These are phyloP conservation scores for Exophiala calicioides DNA, from an alignment of 2,329 filamentous ascomycete genomes.

Conservation along the genomic window DNA sequence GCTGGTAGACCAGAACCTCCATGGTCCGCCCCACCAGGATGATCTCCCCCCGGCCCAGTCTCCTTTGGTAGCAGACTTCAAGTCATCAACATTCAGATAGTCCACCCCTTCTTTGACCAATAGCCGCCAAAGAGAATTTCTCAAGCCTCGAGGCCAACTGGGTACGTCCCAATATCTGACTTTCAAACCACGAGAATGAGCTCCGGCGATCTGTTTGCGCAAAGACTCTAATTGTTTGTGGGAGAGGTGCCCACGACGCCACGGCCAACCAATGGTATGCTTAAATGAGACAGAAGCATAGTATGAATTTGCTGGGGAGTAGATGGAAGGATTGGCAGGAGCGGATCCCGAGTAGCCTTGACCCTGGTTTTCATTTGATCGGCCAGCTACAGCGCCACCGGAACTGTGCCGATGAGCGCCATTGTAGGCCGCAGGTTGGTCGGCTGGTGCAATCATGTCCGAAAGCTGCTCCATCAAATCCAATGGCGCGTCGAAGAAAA, in stretches of 20 bases:
- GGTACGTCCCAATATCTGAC: slow-evolving; percentile 60
- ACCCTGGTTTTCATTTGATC: slow-evolving; percentile 35
- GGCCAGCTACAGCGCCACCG: neutral
- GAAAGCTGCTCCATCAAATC: slow-evolving; percentile 36
- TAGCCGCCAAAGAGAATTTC: slow-evolving; percentile 58
- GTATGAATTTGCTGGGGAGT: slow-evolving; percentile 55
- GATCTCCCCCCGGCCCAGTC: slow-evolving; percentile 46
- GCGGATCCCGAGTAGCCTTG: slow-evolving; percentile 48
- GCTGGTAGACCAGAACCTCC: slow-evolving; percentile 37
- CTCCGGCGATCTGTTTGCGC: slow-evolving; percentile 54
- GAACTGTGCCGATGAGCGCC: slow-evolving; percentile 4
- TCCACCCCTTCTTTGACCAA: slow-evolving; percentile 57
- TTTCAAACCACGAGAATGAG: slow-evolving; percentile 55
- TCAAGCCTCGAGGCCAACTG: slow-evolving; percentile 54
- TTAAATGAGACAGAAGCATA: slow-evolving; percentile 59
- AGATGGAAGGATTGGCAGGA: slow-evolving; percentile 44
- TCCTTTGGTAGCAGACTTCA: slow-evolving; percentile 49
- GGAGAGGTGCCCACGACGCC: slow-evolving; percentile 50
- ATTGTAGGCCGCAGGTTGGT: neutral
- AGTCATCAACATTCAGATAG: slow-evolving; percentile 60
- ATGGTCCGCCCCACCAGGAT: slow-evolving; percentile 21
- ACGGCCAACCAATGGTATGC: slow-evolving; percentile 48
- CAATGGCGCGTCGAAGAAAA: slow-evolving; percentile 59
- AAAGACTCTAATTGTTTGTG: slow-evolving; percentile 48
- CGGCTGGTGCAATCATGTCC: slow-evolving; percentile 3